Base-by-base conservation (phyloP, 225 moss, liverwort and hornwort species). In the Pleurozium schreberi region DNA sequence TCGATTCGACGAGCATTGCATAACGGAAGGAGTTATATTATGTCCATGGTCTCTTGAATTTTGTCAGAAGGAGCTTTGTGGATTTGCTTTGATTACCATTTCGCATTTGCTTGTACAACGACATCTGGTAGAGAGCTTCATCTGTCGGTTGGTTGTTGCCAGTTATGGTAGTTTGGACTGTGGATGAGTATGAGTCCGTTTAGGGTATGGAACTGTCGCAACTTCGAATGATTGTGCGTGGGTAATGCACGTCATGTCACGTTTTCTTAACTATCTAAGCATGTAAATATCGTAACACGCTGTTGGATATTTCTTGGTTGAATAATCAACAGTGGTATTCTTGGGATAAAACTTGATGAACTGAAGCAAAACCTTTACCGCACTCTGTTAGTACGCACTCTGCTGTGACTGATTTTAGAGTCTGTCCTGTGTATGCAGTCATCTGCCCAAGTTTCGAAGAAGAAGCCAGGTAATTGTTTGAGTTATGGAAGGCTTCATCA, bases 401-500 rank as follows among this genome's bases (percentile, higher is more conserved):
- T 73, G 68, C 82, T 82, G 62, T 76, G 69, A 42, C 83, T 93
- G 81, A 91, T 84, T 84, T 64, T 36, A 10, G 47, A 86, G 84
- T 68, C 75, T 88, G 55, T 84, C 4, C 81, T 90, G 70, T 81
- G 69, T 81, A 69, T 93, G 93, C 96, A 97, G 96, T 93, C 33
- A 90, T 94, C 38, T 98, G 95, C 91, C 97, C 97, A 88, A 94
- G 94, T 73, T 83, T 94, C 60, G 94, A 94, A 58, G 89, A 92
- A 85, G 91, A 92, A 84, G 93, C 87, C 84, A 95, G 97, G 97
- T 97, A 45, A 33, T 88, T 42, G 34, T 82, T 52, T 88, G 62
- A 85, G 79, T 67, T 57, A 33, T 83, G 85, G 65, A 68, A 66
- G 52, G 50, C 26, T 31, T 40, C 60, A 49, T 80, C 25, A 62